Conservation (phyloP, 805 yeast species). For the Schwanniomyces polymorphus region DNA sequence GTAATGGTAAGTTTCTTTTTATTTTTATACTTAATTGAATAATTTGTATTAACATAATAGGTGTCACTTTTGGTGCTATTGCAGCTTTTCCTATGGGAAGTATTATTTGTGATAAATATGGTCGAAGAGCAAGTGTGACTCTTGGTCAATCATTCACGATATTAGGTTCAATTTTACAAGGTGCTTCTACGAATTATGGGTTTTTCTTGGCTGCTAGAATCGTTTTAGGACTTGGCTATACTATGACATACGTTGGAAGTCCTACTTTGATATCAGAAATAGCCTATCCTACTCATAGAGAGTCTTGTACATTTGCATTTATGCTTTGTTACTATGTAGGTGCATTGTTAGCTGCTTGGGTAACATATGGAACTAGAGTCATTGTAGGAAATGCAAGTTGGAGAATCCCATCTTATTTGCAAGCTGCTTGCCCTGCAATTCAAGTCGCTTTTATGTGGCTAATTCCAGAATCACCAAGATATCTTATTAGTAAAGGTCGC, state of each 20-base stretch:
- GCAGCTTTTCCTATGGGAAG: slow-evolving; percentile 28
- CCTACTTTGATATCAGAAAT: slow-evolving; percentile 52
- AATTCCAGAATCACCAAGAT: slow-evolving; percentile 54
- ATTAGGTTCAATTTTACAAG: slow-evolving; percentile 38
- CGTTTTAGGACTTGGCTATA: slow-evolving; percentile 47
- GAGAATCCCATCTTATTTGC: slow-evolving; percentile 57
- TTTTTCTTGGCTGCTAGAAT: slow-evolving; percentile 46
- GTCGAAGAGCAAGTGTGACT: slow-evolving; percentile 33
- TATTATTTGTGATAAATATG: slow-evolving; percentile 34
- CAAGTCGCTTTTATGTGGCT: slow-evolving; percentile 35
- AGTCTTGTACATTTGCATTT: slow-evolving; percentile 41
- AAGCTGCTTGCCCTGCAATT: slow-evolving; percentile 46
- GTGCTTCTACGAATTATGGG: slow-evolving; percentile 32
- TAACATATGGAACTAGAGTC: slow-evolving; percentile 45
- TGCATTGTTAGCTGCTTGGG: slow-evolving; percentile 52
- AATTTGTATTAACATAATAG: too few species aligned
- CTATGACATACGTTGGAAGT: slow-evolving; percentile 41
- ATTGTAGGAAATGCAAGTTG: slow-evolving; percentile 39
- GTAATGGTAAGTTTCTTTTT: slow-evolving; percentile 31
- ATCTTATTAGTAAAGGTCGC: slow-evolving; percentile 37
- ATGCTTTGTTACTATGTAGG: slow-evolving; percentile 56
- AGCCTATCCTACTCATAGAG: slow-evolving; percentile 47
- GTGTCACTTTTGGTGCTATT: slow-evolving; percentile 36
- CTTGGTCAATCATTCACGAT: slow-evolving; percentile 24
- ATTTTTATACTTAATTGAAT: too few species aligned